phyloP scores from a whole-genome alignment of 768 basidiomycete species.

The Udeniomyces megalosporus region DNA sequence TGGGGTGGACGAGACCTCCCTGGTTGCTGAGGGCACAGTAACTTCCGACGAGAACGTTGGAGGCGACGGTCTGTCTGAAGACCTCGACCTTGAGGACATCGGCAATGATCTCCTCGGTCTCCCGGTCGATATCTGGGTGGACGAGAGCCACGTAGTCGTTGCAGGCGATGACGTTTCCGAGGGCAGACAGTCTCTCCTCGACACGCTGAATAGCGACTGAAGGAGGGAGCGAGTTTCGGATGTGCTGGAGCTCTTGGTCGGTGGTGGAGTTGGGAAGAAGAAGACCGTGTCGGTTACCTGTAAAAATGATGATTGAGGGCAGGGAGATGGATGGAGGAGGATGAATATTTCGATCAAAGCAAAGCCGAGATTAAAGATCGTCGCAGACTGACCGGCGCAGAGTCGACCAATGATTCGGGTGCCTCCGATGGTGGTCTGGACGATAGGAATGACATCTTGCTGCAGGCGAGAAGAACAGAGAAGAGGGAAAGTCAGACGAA shows the following conservation, averaged over 20 bases:
- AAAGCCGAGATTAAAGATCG: background rate
- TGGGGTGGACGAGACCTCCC: constrained; percentile 93
- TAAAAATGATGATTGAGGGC: background rate
- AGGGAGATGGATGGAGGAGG: background rate
- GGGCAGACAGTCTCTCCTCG: constrained; percentile 88
- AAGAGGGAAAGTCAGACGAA: too few species aligned
- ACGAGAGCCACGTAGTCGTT: constrained; percentile 99
- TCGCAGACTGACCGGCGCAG: constrained; percentile 58
- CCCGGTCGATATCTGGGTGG: constrained; percentile 92
- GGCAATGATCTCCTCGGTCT: constrained; percentile 99
- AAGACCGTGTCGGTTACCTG: constrained; percentile 90
- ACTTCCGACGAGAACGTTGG: constrained; percentile 89
- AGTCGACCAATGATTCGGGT: constrained; percentile 85
- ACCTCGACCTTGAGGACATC: constrained; percentile 98
- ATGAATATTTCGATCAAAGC: background rate
- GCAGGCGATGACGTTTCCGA: constrained; percentile 96
- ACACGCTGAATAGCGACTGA: constrained; percentile 86
- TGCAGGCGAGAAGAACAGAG: too few species aligned
- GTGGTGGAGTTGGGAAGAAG: constrained; percentile 91
- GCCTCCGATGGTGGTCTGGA: constrained; percentile 87
- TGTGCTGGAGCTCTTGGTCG: constrained; percentile 94
- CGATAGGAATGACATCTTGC: constrained; percentile 81
- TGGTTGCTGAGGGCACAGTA: constrained; percentile 93
- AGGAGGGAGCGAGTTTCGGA: constrained; percentile 87
- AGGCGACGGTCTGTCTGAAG: constrained; percentile 90